phyloP scores from a whole-genome alignment of 345 rosid species.

The Citrus unshiu region DNA sequence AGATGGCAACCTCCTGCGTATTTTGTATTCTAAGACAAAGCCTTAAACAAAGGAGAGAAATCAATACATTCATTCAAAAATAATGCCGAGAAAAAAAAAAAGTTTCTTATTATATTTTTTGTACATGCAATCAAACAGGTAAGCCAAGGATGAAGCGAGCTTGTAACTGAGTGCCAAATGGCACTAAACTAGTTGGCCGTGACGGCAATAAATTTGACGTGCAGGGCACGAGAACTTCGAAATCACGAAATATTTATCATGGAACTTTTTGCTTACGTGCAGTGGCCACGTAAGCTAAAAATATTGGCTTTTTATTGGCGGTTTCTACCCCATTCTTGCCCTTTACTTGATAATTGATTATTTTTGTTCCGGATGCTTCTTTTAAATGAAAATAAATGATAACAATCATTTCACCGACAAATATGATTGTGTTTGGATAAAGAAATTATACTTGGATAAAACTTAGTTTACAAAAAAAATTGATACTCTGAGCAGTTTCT shows the following conservation, averaged over 20 bases:
- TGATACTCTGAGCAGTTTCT: no score
- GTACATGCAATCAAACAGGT: background rate
- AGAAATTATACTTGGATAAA: no score
- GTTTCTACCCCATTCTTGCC: background rate
- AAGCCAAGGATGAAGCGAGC: background rate
- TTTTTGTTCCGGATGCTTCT: background rate
- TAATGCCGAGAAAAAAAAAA: background rate
- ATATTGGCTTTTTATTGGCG: background rate
- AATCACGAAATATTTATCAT: conserved; percentile 1
- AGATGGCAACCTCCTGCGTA: background rate
- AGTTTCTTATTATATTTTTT: background rate
- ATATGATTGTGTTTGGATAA: background rate
- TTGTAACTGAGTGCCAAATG: background rate
- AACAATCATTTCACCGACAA: background rate
- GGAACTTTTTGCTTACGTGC: conserved; percentile 2
- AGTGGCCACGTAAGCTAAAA: background rate
- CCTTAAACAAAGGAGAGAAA: background rate
- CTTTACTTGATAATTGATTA: background rate
- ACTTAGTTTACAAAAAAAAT: no score
- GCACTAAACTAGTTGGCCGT: background rate
- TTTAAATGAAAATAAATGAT: no score
- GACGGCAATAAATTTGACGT: conserved; percentile 10
- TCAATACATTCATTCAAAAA: background rate
- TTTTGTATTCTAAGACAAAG: background rate
- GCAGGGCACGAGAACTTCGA: conserved; percentile 2